Conservation (phyloP, 192 early-diverging fungal genomes). For the Globomyces pollinis-pini region DNA sequence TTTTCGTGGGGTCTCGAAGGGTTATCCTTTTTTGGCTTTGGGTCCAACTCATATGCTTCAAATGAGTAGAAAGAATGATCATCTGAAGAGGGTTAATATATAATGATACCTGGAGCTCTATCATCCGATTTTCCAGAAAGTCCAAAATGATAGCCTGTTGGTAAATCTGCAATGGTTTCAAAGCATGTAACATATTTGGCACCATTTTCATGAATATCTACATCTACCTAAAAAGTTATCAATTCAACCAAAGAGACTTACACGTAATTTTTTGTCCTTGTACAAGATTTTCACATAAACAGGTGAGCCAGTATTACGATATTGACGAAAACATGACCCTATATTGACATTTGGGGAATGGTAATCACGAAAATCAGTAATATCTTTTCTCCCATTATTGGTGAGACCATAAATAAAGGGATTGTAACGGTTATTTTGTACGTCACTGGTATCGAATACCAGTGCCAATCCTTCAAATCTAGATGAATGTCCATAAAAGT, state of each 20-base stretch:
- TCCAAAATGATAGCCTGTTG: slow-evolving; percentile 70
- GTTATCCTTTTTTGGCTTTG: slow-evolving; percentile 33
- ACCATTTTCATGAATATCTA: slow-evolving; percentile 52
- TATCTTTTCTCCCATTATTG: slow-evolving; percentile 55
- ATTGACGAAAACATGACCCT: slow-evolving; percentile 55
- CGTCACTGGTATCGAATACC: slow-evolving; percentile 52
- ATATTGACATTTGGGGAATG: slow-evolving; percentile 11
- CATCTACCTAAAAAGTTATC: slow-evolving; percentile 12
- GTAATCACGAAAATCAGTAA: slow-evolving; percentile 37
- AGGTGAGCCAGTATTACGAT: slow-evolving; percentile 52
- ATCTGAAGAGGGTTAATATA: slow-evolving; percentile 45
- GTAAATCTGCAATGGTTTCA: slow-evolving; percentile 44
- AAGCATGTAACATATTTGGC: slow-evolving; percentile 49
- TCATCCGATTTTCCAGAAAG: slow-evolving; percentile 33
- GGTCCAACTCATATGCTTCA: slow-evolving; percentile 64
- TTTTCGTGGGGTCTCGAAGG: slow-evolving; percentile 22
- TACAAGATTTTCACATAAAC: slow-evolving; percentile 55
- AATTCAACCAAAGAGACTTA: slow-evolving; percentile 17
- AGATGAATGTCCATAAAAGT: slow-evolving; percentile 6
- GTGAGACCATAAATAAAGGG: slow-evolving; percentile 49
- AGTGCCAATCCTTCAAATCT: slow-evolving; percentile 40
- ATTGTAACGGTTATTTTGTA: slow-evolving; percentile 13
- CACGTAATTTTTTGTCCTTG: slow-evolving; percentile 39
- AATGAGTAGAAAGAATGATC: slow-evolving; percentile 70
- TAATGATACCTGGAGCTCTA: slow-evolving; percentile 8